These are phyloP conservation scores for Isatis lusitanica DNA, from an alignment of 441 rosid species.

Conservation along the genomic window DNA sequence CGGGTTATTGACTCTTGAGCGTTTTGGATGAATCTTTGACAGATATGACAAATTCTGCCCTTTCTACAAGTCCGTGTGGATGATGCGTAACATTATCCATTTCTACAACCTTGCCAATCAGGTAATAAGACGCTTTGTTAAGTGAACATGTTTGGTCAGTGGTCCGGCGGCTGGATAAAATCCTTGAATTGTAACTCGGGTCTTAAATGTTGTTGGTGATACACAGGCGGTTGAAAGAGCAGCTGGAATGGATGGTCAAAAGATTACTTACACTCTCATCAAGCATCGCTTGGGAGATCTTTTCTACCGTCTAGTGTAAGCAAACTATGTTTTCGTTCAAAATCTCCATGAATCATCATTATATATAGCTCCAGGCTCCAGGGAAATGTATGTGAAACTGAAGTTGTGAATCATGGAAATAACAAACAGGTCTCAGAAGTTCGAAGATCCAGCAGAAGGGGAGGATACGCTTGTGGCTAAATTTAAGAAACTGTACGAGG, in stretches of 20 bases:
- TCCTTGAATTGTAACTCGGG: not conserved
- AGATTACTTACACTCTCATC: constrained; percentile 85
- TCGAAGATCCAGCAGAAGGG: constrained; percentile 99
- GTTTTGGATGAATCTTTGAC: constrained; percentile 32
- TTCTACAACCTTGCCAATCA: constrained; percentile 95
- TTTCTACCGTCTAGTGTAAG: constrained; percentile 95
- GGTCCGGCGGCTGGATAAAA: not conserved
- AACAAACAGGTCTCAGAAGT: constrained; percentile 96
- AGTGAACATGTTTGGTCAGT: not conserved
- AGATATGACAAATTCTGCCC: constrained; percentile 98
- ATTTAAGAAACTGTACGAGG: constrained; percentile 84
- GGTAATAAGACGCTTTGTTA: constrained; percentile 43
- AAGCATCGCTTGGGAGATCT: constrained; percentile 98
- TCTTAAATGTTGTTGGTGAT: not conserved
- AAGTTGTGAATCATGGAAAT: constrained; percentile 5
- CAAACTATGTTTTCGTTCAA: not conserved
- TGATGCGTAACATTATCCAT: constrained; percentile 99
- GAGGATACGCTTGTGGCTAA: constrained; percentile 85
- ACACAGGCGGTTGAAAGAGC: constrained; percentile 94
- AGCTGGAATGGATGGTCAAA: constrained; percentile 99
- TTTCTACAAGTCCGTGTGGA: constrained; percentile 99
- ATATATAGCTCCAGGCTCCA: not conserved
- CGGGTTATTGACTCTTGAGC: not conserved
- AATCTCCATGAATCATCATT: not conserved
- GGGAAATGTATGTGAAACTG: constrained; percentile 3